These are phyloP conservation scores for Inga laurina DNA, from an alignment of 306 rosid genomes.

Conservation along the genomic window DNA sequence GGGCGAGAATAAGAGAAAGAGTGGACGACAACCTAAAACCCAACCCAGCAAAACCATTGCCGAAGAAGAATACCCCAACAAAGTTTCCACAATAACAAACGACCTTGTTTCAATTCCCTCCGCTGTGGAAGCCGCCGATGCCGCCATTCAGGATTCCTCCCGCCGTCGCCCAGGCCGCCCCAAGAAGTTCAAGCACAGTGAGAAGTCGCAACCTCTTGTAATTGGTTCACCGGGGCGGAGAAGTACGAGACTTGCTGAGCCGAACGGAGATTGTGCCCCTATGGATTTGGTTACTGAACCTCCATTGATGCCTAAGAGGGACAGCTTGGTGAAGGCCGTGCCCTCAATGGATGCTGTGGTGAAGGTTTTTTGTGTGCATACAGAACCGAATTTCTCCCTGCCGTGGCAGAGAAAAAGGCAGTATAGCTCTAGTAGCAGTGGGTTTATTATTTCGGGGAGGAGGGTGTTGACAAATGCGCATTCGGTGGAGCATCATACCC, in stretches of 20 bases:
- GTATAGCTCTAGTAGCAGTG: constrained; percentile 84
- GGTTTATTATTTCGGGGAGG: constrained; percentile 64
- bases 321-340: constrained; percentile 35
- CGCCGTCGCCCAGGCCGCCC: constrained; percentile 31
- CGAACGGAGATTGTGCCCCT: constrained; percentile 42
- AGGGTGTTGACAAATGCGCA: constrained; percentile 88
- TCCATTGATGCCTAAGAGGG: constrained; percentile 48
- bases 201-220: not conserved
- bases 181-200: not conserved
- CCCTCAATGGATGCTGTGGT: constrained; percentile 86
- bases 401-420: constrained; percentile 97
- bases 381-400: constrained; percentile 84
- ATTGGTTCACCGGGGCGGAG: constrained; percentile 28
- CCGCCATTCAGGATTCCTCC: constrained; percentile 10
- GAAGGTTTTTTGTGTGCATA: constrained; percentile 78
- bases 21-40: constrained; percentile 53
- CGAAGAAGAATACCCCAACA: constrained; percentile 32
- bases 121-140: not conserved
- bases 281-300: not conserved
- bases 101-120: constrained; percentile 34
- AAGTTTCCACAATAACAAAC: constrained; percentile 12
- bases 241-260: constrained; percentile 46
- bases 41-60: constrained; percentile 31
- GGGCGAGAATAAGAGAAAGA: constrained; percentile 56
- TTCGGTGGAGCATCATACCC: constrained; percentile 85